Percentiles rank a stretch among this genome's conserved stretches.
phyloP scores from a whole-genome alignment of 2,329 filamentous ascomycete genomes.

The Aspergillus carbonarius region DNA sequence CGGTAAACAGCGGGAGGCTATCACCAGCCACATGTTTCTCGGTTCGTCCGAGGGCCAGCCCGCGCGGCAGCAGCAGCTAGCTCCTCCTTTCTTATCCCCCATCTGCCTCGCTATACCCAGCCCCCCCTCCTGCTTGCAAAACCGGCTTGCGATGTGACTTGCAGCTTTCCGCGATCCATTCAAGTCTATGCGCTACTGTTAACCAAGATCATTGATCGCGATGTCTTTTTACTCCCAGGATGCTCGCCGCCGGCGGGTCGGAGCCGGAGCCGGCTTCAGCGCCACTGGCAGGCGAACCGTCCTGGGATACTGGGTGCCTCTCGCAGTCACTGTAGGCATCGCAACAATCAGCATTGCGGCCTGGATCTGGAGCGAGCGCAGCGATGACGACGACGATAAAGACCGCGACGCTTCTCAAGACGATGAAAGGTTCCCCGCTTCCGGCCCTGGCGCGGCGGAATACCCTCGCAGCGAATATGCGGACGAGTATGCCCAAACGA shows the following conservation, averaged over 20 bases:
- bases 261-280: conserved; percentile 43
- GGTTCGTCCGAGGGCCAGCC: conserved; percentile 38
- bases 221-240: conserved; percentile 44
- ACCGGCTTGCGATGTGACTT: conserved; percentile 35
- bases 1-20: conserved; percentile 22
- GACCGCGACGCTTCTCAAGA: conserved; percentile 56
- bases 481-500: conserved; percentile 34
- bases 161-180: conserved; percentile 22
- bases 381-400: conserved; percentile 70
- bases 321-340: conserved; percentile 81
- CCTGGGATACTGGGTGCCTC: conserved; percentile 78
- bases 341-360: conserved; percentile 83
- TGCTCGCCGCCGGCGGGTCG: conserved; percentile 38
- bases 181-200: conserved; percentile 29
- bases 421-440: conserved; percentile 26
- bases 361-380: conserved; percentile 92
- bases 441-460: conserved; percentile 25
- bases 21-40: conserved; percentile 45
- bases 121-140: conserved; percentile 13
- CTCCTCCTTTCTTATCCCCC: conserved; percentile 20
- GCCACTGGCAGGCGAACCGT: conserved; percentile 42
- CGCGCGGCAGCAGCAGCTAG: conserved; percentile 14
- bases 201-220: conserved; percentile 27
- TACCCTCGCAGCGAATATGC: conserved; percentile 30
- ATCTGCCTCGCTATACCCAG: conserved; percentile 1